phyloP scores from a whole-genome alignment of 805 yeast genomes.

The Cyberlindnera sargentensis region DNA sequence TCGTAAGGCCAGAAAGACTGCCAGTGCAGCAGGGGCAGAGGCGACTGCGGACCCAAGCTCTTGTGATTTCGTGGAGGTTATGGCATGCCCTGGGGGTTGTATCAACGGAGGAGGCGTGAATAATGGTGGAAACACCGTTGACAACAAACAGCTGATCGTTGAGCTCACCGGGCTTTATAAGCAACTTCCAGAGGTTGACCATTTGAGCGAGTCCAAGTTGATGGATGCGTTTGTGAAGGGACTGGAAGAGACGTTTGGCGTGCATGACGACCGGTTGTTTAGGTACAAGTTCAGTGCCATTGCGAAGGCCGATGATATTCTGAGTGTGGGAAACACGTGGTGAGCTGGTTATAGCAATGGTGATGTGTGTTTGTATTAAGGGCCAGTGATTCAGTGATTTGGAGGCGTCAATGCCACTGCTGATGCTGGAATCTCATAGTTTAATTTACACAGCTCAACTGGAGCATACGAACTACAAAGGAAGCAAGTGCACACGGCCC shows the following conservation, averaged over 20 bases:
- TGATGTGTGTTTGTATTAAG: too few relatives aligned
- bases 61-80: conserved; percentile 83
- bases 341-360: conserved; percentile 12
- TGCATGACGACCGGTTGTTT: conserved; percentile 32
- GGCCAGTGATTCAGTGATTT: too few relatives aligned
- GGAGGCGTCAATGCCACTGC: too few relatives aligned
- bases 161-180: conserved; percentile 26
- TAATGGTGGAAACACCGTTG: conserved; percentile 10
- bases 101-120: conserved; percentile 93
- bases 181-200: conserved; percentile 24
- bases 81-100: conserved; percentile 99
- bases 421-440: too few relatives aligned
- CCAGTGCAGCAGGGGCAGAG: not conserved
- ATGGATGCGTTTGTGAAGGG: conserved; percentile 28
- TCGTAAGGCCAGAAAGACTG: conserved; percentile 13
- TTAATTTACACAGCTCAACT: too few relatives aligned
- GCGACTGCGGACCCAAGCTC: conserved; percentile 49
- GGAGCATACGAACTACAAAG: too few relatives aligned
- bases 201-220: conserved; percentile 24
- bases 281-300: conserved; percentile 43
- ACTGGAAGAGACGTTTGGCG: conserved; percentile 27
- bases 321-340: conserved; percentile 54
- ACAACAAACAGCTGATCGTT: conserved; percentile 11
- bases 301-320: conserved; percentile 44
- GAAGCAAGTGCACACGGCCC: too few relatives aligned